Conservation (phyloP, 2,329 filamentous ascomycete species). For the Macrophomina pseudophaseolina region DNA sequence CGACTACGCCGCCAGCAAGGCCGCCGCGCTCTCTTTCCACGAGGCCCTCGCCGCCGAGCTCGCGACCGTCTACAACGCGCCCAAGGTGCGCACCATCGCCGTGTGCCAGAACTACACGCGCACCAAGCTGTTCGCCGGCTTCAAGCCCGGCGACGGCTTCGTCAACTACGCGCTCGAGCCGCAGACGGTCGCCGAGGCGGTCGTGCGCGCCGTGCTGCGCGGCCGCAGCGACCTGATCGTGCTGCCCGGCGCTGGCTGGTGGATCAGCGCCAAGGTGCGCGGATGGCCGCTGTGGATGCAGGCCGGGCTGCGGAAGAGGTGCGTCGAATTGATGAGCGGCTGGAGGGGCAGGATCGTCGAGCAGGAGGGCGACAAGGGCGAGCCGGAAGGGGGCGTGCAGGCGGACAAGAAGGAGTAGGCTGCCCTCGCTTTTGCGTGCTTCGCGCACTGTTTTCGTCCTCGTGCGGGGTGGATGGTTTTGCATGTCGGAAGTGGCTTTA, state of each 20-base stretch:
- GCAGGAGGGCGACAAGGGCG: slow-evolving; percentile 36
- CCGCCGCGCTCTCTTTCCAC: slow-evolving; percentile 70
- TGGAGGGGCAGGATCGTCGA: slow-evolving; percentile 46
- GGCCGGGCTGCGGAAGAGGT: slow-evolving; percentile 54
- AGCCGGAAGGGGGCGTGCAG: slow-evolving; percentile 19
- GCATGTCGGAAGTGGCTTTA: too few relatives aligned
- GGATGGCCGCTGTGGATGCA: slow-evolving; percentile 69
- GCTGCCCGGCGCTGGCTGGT: slow-evolving; percentile 53
- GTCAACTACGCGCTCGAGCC: slow-evolving; percentile 61
- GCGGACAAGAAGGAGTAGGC: too few relatives aligned
- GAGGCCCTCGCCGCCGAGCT: slow-evolving; percentile 59
- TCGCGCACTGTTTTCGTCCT: too few relatives aligned
- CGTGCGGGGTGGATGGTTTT: too few relatives aligned
- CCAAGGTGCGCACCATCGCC: slow-evolving; percentile 68
- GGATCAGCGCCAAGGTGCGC: slow-evolving; percentile 46
- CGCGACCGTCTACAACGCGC: slow-evolving; percentile 63
- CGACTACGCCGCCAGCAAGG: slow-evolving; percentile 68
- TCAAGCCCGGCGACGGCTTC: slow-evolving; percentile 57
- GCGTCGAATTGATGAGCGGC: slow-evolving; percentile 40
- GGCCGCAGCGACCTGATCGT: slow-evolving; percentile 64
- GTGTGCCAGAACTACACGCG: slow-evolving; percentile 68
- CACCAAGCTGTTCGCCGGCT: slow-evolving; percentile 65
- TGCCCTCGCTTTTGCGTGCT: too few relatives aligned
- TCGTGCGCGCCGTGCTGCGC: slow-evolving; percentile 64
- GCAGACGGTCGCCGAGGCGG: slow-evolving; percentile 67